Base-by-base conservation (phyloP, 345 rosid species). In the Trapa incisa region DNA sequence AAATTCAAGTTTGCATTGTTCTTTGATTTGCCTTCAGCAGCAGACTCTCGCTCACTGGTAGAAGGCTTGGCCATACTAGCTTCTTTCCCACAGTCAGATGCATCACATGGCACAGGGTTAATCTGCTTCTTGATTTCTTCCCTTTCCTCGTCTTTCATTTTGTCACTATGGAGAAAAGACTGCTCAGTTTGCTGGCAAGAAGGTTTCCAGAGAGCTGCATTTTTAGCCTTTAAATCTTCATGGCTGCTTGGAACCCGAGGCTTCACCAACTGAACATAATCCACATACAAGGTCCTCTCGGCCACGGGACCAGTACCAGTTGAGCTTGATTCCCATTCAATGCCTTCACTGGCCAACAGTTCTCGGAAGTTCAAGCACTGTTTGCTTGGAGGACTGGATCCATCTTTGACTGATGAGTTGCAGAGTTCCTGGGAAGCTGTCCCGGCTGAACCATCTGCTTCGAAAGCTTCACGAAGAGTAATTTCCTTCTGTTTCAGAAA, bases 241-340 rank as follows among this genome's bases (percentile, higher is more conserved):
- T 47, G 4, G 37, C 67, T 32, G 54, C 10, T 39, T 58, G 53
- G 67, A 41, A 54, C 56, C 53, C 61, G 71, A 71, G 84, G 70
- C 48, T 70, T 75, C 47, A 74, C 77, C 73, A 32, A 65, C 62
- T 78, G 85, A 69, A 85, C 76, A 61, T 83, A 77, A 80, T 90
- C 97, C 57, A 88, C 77, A 73, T 90, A 85, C 73, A 93, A 74
- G 69, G 96, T 88, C 79, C 86, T 89, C 86, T 93, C 98, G 4
- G 65, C 74, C 53, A 80, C 74, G 1, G 81, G 85, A 68, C 65
- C 72, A 22, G 29, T 22, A 22, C 29, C 29, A 43, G 66, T 81
- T 16, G 76, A 66, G 1, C 73, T 77, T 67, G 78, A 71, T 73
- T 82, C 73, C 83, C 79, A 78, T 62, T 76, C 78, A 39, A 56